These are phyloP conservation scores for Paraphaeosphaeria sporulosa DNA, from an alignment of 2,329 filamentous ascomycete genomes.

Conservation along the genomic window DNA sequence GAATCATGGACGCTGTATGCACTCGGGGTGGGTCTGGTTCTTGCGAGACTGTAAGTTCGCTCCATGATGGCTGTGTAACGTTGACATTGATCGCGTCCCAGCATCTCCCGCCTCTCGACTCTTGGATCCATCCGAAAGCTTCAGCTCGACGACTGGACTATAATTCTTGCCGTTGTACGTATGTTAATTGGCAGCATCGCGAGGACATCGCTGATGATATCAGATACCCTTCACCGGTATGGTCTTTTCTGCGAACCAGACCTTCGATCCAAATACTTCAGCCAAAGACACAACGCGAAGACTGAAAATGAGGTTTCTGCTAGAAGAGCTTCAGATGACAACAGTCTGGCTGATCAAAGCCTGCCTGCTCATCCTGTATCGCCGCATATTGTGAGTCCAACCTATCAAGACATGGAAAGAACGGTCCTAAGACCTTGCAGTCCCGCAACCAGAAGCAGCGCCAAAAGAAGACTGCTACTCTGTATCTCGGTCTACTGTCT, in stretches of 20 bases:
- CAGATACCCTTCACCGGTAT: background rate
- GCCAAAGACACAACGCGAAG: no score
- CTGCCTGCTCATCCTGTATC: slow-evolving; percentile 37
- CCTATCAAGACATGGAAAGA: slow-evolving; percentile 12
- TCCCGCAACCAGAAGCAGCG: no score
- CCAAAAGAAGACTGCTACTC: no score
- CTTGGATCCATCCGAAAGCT: background rate
- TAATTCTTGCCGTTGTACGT: background rate
- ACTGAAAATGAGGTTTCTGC: slow-evolving; percentile 30
- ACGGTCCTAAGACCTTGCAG: no score
- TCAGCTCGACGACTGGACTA: slow-evolving; percentile 2
- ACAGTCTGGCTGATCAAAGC: slow-evolving; percentile 38
- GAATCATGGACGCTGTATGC: no score
- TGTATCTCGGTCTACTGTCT: no score
- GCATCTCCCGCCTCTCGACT: slow-evolving; percentile 1
- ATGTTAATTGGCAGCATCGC: no score
- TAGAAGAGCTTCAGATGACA: slow-evolving; percentile 37
- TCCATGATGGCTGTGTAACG: no score
- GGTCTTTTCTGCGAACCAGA: background rate
- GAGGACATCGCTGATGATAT: background rate
- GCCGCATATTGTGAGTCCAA: slow-evolving; percentile 40
- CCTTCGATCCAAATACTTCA: background rate
- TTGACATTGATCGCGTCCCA: background rate
- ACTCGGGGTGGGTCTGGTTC: no score
- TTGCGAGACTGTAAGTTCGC: no score